Conservation (phyloP, 306 rosid species). For the Citrullus colocynthis region DNA sequence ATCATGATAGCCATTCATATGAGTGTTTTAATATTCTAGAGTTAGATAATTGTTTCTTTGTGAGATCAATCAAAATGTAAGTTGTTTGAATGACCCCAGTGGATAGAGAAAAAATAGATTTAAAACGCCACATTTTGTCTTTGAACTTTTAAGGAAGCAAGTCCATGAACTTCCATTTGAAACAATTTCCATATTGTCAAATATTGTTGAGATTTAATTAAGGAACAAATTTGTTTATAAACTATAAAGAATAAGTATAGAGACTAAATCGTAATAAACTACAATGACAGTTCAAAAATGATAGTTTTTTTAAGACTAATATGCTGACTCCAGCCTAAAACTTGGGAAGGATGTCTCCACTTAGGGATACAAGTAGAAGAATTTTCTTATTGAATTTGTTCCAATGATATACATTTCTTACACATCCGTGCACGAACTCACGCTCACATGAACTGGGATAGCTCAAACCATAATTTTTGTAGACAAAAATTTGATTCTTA, state of each 20-base stretch:
- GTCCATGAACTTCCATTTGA: no score
- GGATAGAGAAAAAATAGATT: not conserved
- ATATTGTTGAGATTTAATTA: no score
- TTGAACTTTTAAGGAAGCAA: no score
- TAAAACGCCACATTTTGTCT: no score
- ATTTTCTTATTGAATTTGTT: not conserved
- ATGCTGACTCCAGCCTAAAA: not conserved
- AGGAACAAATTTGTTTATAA: no score
- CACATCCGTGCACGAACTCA: not conserved
- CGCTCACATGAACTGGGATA: not conserved
- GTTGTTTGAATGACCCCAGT: not conserved
- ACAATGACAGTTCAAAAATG: not conserved
- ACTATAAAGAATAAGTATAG: no score
- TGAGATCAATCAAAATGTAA: not conserved
- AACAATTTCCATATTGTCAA: no score
- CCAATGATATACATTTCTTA: not conserved
- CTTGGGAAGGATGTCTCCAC: not conserved
- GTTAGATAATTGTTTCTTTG: not conserved
- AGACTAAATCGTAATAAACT: no score
- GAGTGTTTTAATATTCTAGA: not conserved
- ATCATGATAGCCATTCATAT: not conserved
- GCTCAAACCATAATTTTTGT: not conserved
- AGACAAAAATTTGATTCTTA: not conserved
- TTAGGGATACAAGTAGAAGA: not conserved
- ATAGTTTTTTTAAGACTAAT: not conserved